These are phyloP conservation scores for Penicillium waksmanii DNA, from an alignment of 495 filamentous ascomycete genomes.

Conservation along the genomic window DNA sequence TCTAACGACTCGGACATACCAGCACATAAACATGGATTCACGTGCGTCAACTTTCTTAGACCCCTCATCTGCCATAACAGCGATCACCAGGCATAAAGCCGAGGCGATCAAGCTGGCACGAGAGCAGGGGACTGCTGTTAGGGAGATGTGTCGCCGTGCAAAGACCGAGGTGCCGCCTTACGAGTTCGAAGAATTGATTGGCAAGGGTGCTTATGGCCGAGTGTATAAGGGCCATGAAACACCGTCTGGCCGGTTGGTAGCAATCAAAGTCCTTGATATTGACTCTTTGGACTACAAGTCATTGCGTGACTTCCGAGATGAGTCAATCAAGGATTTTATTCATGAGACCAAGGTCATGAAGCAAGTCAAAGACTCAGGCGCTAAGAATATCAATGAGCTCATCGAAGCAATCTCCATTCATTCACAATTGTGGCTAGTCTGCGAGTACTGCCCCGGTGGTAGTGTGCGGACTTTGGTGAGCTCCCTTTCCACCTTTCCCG, in stretches of 20 bases:
- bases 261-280: constrained; percentile 95
- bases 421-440: constrained; percentile 91
- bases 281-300: constrained; percentile 77
- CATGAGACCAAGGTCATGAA: constrained; percentile 89
- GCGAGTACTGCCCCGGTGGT: constrained; percentile 92
- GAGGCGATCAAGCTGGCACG: constrained; percentile 54
- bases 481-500: not conserved
- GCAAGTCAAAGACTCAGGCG: constrained; percentile 79
- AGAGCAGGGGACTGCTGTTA: constrained; percentile 51
- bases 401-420: constrained; percentile 87
- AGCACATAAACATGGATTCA: constrained; percentile 30
- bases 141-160: constrained; percentile 52
- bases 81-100: constrained; percentile 52
- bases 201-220: constrained; percentile 92
- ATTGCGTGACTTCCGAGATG: constrained; percentile 70
- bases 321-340: constrained; percentile 81
- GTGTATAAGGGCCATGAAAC: constrained; percentile 80
- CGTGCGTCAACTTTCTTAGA: constrained; percentile 44
- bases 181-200: constrained; percentile 84
- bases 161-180: constrained; percentile 62
- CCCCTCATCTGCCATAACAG: constrained; percentile 50
- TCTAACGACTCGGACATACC: not conserved
- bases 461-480: constrained; percentile 87
- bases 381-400: constrained; percentile 88
- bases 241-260: constrained; percentile 69